Conservation (phyloP, 164 flowering plant genomes). For the Buxus sempervirens region DNA sequence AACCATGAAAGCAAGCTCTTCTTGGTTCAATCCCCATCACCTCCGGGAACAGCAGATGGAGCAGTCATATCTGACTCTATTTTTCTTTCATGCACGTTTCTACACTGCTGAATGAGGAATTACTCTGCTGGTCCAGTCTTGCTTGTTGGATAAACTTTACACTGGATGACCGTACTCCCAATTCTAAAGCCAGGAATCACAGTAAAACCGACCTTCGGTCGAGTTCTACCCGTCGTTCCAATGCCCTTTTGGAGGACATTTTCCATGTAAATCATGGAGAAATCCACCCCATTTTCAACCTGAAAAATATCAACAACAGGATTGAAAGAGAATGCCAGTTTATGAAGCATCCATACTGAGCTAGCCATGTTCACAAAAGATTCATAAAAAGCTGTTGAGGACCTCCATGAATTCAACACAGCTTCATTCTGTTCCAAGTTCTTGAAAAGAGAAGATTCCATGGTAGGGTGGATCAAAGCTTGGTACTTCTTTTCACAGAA, state of each 20-base stretch:
- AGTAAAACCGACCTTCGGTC: constrained; percentile 75
- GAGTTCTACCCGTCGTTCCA: constrained; percentile 20
- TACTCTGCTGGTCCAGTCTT: constrained; percentile 21
- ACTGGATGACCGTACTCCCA: constrained; percentile 74
- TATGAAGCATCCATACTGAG: constrained; percentile 84
- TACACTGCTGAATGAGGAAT: not conserved
- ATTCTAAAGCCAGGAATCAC: constrained; percentile 89
- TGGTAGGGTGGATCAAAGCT: constrained; percentile 69
- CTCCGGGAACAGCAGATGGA: not conserved
- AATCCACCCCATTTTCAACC: constrained; percentile 73
- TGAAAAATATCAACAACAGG: constrained; percentile 80
- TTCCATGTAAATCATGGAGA: constrained; percentile 86
- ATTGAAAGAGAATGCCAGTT: constrained; percentile 71
- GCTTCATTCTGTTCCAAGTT: constrained; percentile 47
- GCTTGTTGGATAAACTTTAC: constrained; percentile 67
- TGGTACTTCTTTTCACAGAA: constrained; percentile 82
- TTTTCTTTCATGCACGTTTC: not conserved
- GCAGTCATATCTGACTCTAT: not conserved
- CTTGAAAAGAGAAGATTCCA: constrained; percentile 79
- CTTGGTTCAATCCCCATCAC: not conserved
- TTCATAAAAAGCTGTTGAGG: constrained; percentile 57
- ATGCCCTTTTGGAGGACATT: constrained; percentile 41
- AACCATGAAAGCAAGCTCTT: not conserved
- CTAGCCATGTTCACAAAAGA: constrained; percentile 80
- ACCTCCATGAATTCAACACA: constrained; percentile 69